Base-by-base conservation (phyloP, 305 asterid genomes). In the Fraxinus greggii region DNA sequence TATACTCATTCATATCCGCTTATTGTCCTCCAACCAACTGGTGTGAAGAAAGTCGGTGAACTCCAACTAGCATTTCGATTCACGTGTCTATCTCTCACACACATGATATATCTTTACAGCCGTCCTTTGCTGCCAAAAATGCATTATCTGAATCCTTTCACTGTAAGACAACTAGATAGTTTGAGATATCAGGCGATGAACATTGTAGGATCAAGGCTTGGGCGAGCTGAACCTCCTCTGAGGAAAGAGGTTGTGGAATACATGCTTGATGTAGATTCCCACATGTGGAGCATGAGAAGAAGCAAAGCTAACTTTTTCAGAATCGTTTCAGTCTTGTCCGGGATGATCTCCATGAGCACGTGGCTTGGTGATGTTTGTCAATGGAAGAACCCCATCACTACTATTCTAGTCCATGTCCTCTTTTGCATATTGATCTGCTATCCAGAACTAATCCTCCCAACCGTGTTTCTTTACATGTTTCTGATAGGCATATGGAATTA, bases 271-370 rank as follows among this genome's bases (percentile, higher is more conserved):
- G 93, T 91, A 40, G 97, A 91, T 74, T 91, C 95, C 0, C 93
- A 93, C 80, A 88, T 92, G 70, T 93, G 95, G 95, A 92, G 97
- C 88, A 88, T 92, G 93, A 80, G 97, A n/a, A 81, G 95, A 7
- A 93, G 98, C 91, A 93, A 91, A 76, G 97, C 98, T 0, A 93
- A 93, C 73, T 92, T 92, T 86, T 91, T 90, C 86, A 90, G 97
- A 0, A 80, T 93, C 7, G 88, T 91, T 78, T 85, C 95, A 2
- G 76, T 93, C 28, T 91, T 93, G 84, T 87, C 93, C 0, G 94
- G 92, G 8, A 10, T 89, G 24, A 82, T 91, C 63, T 87, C 90
- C 2, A 89, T 86, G 69, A 88, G 88, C 82, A 90, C 82, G 81
- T 93, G 97, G 95, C 77, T 88, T 0, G 83, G 86, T 0, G 92